These are phyloP conservation scores for Starmera dryadoides DNA, from an alignment of 805 yeast genomes.

Conservation along the genomic window DNA sequence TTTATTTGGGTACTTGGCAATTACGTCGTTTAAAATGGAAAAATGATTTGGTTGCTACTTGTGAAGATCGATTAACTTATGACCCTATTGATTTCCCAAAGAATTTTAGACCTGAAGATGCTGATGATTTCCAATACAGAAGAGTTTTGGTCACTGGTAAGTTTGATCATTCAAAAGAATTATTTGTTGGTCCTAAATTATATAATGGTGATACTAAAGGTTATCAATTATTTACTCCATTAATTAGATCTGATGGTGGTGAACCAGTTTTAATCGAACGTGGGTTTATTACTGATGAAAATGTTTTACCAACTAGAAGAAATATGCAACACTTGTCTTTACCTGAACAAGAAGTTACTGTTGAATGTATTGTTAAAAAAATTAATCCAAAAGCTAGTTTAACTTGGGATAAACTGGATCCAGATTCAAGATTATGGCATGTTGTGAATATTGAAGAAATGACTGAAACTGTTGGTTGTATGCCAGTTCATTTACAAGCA, in stretches of 20 bases:
- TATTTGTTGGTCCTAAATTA: conserved; percentile 86
- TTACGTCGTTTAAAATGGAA: conserved; percentile 83
- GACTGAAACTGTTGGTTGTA: conserved; percentile 58
- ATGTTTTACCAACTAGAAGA: conserved; percentile 48
- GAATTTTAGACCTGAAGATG: conserved; percentile 53
- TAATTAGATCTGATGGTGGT: conserved; percentile 67
- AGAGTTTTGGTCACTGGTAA: conserved; percentile 70
- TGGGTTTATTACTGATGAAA: conserved; percentile 83
- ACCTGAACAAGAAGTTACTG: conserved; percentile 54
- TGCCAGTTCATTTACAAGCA: conserved; percentile 74
- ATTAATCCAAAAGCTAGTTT: conserved; percentile 55
- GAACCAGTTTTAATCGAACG: conserved; percentile 76
- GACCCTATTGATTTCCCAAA: conserved; percentile 71
- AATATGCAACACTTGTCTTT: conserved; percentile 59
- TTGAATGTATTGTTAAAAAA: conserved; percentile 67
- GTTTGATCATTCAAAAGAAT: conserved; percentile 79
- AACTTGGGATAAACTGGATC: conserved; percentile 66
- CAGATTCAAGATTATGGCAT: conserved; percentile 62
- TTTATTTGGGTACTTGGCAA: conserved; percentile 92
- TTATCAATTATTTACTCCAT: conserved; percentile 74
- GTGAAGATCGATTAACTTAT: conserved; percentile 74
- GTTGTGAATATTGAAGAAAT: conserved; percentile 78
- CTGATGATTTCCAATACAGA: conserved; percentile 74
- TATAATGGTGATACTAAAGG: conserved; percentile 62
- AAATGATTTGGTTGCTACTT: conserved; percentile 66